Conservation (phyloP, 108 stramenopile species). For the Schizochytrium sp. region DNA sequence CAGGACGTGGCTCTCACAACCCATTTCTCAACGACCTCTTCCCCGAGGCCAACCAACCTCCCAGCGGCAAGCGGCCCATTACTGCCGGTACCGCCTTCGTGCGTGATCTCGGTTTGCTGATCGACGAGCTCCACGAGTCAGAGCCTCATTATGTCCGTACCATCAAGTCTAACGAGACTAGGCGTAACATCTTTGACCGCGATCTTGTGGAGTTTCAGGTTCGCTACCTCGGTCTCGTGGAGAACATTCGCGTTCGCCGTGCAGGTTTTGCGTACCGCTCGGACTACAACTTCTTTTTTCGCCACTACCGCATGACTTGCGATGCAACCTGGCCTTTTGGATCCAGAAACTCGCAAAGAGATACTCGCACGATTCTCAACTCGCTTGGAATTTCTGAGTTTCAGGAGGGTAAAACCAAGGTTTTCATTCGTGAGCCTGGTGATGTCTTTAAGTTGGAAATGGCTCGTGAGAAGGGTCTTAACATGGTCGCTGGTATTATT, state of each 20-base stretch:
- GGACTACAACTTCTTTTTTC: slow-evolving; percentile 43
- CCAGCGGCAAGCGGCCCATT: slow-evolving; percentile 62
- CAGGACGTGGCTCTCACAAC: slow-evolving; percentile 83
- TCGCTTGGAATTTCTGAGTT: slow-evolving; percentile 60
- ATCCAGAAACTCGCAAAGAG: not conserved
- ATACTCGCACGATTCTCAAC: slow-evolving; percentile 40
- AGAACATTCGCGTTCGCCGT: slow-evolving; percentile 66
- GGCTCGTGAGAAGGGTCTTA: slow-evolving; percentile 8
- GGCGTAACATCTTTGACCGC: slow-evolving; percentile 20
- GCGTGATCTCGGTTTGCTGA: slow-evolving; percentile 65
- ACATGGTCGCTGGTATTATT: slow-evolving; percentile 16
- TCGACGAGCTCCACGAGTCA: slow-evolving; percentile 24
- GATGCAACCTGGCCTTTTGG: slow-evolving; percentile 16
- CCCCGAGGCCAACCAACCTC: slow-evolving; percentile 38
- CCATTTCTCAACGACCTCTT: slow-evolving; percentile 85
- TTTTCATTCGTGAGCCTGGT: slow-evolving; percentile 72
- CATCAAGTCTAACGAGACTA: slow-evolving; percentile 65
- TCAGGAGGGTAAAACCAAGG: slow-evolving; percentile 71
- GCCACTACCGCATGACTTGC: slow-evolving; percentile 59
- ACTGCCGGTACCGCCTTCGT: slow-evolving; percentile 73
- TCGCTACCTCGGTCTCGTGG: slow-evolving; percentile 67
- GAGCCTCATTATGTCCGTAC: slow-evolving; percentile 65
- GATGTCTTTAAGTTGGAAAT: slow-evolving; percentile 57
- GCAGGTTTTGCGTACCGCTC: slow-evolving; percentile 65
- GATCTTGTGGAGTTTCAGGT: slow-evolving; percentile 67